Conservation (phyloP, 2,329 filamentous ascomycete species). For the Intubia oerlemansii region DNA sequence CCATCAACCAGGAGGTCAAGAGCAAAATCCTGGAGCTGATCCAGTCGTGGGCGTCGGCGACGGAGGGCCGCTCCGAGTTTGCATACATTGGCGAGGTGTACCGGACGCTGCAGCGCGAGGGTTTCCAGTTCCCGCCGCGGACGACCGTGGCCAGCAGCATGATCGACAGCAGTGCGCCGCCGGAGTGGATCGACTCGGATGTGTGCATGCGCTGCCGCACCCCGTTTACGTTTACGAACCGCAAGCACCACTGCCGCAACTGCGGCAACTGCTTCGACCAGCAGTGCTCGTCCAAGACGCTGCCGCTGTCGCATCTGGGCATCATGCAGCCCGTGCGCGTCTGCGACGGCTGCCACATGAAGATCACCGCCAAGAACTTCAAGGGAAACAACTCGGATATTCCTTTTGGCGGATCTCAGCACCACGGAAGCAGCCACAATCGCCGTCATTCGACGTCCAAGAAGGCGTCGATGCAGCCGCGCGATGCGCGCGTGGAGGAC, state of each 20-base stretch:
- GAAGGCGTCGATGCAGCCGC: constrained; percentile 61
- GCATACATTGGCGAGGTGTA: constrained; percentile 82
- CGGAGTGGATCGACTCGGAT: constrained; percentile 94
- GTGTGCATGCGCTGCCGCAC: constrained; percentile 97
- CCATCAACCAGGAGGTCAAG: constrained; percentile 70
- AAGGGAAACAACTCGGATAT: constrained; percentile 18
- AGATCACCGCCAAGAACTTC: constrained; percentile 57
- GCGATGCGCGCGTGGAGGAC: constrained; percentile 70
- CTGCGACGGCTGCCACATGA: constrained; percentile 86
- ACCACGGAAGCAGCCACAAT: neutral
- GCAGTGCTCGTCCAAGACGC: constrained; percentile 73
- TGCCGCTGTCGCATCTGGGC: constrained; percentile 78
- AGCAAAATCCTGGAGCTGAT: constrained; percentile 83
- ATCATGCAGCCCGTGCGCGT: constrained; percentile 83
- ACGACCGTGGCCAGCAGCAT: constrained; percentile 83
- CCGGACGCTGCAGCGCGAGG: constrained; percentile 58
- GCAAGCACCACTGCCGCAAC: constrained; percentile 95
- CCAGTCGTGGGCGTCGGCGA: constrained; percentile 79
- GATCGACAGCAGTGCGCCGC: constrained; percentile 93
- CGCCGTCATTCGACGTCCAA: no score
- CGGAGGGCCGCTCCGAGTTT: constrained; percentile 65
- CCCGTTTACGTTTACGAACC: constrained; percentile 89
- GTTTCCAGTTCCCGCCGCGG: constrained; percentile 74
- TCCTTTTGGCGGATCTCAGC: constrained; percentile 5
- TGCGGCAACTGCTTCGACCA: constrained; percentile 96